Base-by-base conservation (phyloP, 1,284 basidiomycete genomes). In the Sporisorium sorghi region DNA sequence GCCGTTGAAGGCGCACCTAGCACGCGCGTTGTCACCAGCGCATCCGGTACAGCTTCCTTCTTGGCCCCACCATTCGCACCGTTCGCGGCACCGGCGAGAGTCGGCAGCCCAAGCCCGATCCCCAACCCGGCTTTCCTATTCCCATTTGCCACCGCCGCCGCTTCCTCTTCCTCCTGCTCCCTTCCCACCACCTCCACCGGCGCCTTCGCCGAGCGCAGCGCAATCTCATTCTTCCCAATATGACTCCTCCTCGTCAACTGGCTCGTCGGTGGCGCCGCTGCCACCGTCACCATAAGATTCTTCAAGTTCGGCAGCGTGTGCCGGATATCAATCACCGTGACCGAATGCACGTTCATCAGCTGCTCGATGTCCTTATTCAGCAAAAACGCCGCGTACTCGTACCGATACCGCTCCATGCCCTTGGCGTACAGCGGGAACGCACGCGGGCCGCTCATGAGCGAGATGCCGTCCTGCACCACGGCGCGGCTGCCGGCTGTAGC, bases 291-390 rank as follows among this genome's bases (percentile, higher is more conserved):
- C 57, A 97, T 86, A 32, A 97, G 87, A 81, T 95, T 96, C 86
- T 97, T 97, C 73, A 97, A 88, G 86, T 99, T 99, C 39, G 95
- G 93, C 37, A 99, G 87, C 0, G 95, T 99, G 84, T 99, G 95
- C 42, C 95, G 90, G 86, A 97, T 90, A 85, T 99, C 97, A 59
- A 98, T 88, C 81, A 93, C 90, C 19, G 91, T 68, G 43, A 82
- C 56, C 52, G 58, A 57, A 56, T 78, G 64, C n/a, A 68, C 65
- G 54, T 80, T 80, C 77, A 82, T 77, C 33, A 83, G 73, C 62
- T 77, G 61, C 86, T 99, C 96, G 73, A 99, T 94, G 84, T 99
- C 88, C 86, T 99, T 99, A 87, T 99, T 99, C 39, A 99, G 87
- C 49, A 99, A 86, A 84, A 97, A 99, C 5, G 98, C 94, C 10